Base-by-base conservation (phyloP, 768 basidiomycete genomes). In the Lactarius sp. region DNA sequence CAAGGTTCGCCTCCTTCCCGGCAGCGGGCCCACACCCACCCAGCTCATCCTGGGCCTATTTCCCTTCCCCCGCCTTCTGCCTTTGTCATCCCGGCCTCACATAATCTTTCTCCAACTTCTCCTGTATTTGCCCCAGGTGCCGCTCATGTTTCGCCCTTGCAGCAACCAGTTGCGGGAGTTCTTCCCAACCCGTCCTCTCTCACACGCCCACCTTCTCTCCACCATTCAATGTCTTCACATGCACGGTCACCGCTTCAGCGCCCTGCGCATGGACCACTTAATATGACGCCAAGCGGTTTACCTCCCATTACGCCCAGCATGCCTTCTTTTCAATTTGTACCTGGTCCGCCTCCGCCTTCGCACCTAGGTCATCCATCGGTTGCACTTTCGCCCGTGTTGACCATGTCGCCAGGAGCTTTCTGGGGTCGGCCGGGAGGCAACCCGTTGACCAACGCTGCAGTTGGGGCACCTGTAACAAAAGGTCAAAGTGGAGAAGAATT, bases 291-390 rank as follows among this genome's bases (percentile, higher is more conserved):
- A n/a, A 83, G 86, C 66, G 89, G 90, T 0, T 76, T 94, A n/a
- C 90, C 91, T 14, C 89, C 92, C 1, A 93, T 97, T 70, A 97
- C 95, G n/a, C 94, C 95, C 0, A 90, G 89, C 64, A 98, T 98
- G 95, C 96, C 96, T 1, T 86, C 92, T 6, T 98, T 97, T 76
- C 87, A 85, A 13, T 95, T 97, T 74, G 79, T 88, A 42, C 80
- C 83, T 18, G 83, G 83, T 47, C 81, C 70, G 70, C 80, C 55
- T 55, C 79, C 47, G 52, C 66, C 53, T 39, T 44, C 60, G 8
- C 77, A 77, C 9, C 62, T 77, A 5, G 70, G 74, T 59, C 73
- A 52, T 22, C 34, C 76, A 9, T 71, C 71, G 6, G 73, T 73
- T 36, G 56, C 82, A 33, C 86, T 90, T 77, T 87, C 90, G 0